Conservation (phyloP, 1,284 basidiomycete species). For the Rhodotorula glutinis region DNA sequence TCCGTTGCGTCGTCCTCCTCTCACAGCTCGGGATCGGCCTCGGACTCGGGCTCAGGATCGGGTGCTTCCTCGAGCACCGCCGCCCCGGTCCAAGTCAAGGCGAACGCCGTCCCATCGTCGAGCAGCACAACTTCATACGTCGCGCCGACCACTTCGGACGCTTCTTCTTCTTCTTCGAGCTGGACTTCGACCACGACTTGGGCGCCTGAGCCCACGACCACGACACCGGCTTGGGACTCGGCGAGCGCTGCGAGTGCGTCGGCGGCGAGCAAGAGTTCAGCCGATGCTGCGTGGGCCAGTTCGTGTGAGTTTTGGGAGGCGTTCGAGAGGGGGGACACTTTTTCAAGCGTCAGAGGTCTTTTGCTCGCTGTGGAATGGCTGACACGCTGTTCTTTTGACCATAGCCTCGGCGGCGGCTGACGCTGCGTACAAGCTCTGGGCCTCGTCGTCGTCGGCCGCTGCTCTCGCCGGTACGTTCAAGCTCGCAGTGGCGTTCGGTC, state of each 20-base stretch:
- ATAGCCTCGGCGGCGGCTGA: neutral
- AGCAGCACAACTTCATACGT: neutral
- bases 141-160: neutral
- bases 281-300: conserved; percentile 3
- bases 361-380: too few relatives aligned
- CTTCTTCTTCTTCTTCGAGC: neutral
- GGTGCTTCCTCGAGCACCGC: neutral
- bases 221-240: conserved; percentile 4
- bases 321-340: too few relatives aligned
- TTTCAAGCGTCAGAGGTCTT: too few relatives aligned
- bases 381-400: too few relatives aligned
- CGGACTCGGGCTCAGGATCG: neutral
- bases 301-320: conserved; percentile 1
- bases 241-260: neutral
- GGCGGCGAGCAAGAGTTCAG: conserved; percentile 2
- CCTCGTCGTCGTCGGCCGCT: conserved; percentile 14
- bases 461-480: conserved; percentile 15
- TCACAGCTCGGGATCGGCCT: neutral
- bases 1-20: conserved; percentile 9
- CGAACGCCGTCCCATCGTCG: neutral
- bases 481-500: too few relatives aligned
- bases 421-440: conserved; percentile 6
- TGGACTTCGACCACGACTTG: neutral
- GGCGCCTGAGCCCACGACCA: neutral
- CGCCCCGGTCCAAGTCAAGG: neutral